phyloP scores from a whole-genome alignment of 441 rosid species.

The Breynia disticha region DNA sequence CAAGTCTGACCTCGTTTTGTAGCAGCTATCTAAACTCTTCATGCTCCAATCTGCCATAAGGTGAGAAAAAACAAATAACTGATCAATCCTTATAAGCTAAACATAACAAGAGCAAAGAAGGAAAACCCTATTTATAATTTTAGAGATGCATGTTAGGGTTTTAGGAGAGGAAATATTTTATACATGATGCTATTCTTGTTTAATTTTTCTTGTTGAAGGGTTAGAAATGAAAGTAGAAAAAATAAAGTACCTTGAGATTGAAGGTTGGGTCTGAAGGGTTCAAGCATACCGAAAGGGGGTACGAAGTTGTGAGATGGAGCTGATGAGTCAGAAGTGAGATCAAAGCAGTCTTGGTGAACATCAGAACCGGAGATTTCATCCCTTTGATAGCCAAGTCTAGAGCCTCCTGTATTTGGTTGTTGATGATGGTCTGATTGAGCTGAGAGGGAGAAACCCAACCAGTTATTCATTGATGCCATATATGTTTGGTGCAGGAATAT shows the following conservation, averaged over 20 bases:
- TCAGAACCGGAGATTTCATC: conserved; percentile 28
- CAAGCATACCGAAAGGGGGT: conserved; percentile 45
- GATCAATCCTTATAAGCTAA: not conserved
- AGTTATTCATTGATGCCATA: conserved; percentile 46
- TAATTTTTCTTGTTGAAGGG: not conserved
- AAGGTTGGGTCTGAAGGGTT: conserved; percentile 45
- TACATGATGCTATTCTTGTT: too few relatives aligned
- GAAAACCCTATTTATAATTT: too few relatives aligned
- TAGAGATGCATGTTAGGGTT: conserved; percentile 3
- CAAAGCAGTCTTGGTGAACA: conserved; percentile 38
- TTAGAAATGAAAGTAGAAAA: conserved; percentile 3
- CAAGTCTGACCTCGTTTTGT: conserved; percentile 18
- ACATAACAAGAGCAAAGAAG: too few relatives aligned
- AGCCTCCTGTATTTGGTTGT: conserved; percentile 25
- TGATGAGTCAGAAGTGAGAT: conserved; percentile 35
- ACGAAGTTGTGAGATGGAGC: conserved; percentile 28
- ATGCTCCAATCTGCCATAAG: conserved; percentile 51
- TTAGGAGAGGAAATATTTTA: conserved; percentile 5
- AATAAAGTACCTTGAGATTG: conserved; percentile 42
- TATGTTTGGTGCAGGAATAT: not conserved
- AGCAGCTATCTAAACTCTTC: conserved; percentile 22
- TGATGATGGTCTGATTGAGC: conserved; percentile 35
- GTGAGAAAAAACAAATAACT: not conserved
- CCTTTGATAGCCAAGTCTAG: conserved; percentile 39
- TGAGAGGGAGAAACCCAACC: conserved; percentile 76